These are phyloP conservation scores for Periconia sp. DNA, from an alignment of 2,329 filamentous ascomycete species.

Conservation along the genomic window DNA sequence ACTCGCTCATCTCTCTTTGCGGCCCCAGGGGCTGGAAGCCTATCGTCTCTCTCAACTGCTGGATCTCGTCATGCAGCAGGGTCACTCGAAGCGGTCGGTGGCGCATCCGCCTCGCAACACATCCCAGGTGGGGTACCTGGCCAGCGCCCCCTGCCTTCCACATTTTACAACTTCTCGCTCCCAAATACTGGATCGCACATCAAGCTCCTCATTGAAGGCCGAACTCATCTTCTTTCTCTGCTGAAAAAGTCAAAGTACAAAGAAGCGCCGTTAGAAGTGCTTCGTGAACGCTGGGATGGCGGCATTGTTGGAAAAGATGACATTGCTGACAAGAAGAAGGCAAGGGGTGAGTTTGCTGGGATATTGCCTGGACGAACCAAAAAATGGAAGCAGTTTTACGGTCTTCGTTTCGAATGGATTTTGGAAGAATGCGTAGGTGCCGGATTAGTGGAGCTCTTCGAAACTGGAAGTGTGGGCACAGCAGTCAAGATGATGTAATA, in stretches of 20 bases:
- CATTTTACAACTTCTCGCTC: conserved; percentile 63
- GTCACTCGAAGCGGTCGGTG: conserved; percentile 71
- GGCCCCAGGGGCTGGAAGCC: conserved; percentile 48
- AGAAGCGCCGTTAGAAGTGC: conserved; percentile 66
- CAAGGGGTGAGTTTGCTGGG: conserved; percentile 62
- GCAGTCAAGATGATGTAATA: conserved; percentile 55
- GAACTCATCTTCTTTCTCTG: conserved; percentile 66
- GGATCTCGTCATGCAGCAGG: conserved; percentile 70
- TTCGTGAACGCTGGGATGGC: conserved; percentile 75
- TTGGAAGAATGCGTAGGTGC: conserved; percentile 73
- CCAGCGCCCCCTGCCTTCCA: conserved; percentile 15
- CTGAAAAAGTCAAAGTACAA: conserved; percentile 65
- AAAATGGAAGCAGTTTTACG: conserved; percentile 75
- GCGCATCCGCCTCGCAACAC: conserved; percentile 68
- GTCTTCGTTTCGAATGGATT: conserved; percentile 73
- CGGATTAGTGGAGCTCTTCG: conserved; percentile 75
- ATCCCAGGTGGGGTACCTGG: conserved; percentile 66
- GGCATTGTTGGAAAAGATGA: conserved; percentile 59
- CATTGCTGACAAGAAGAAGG: conserved; percentile 57
- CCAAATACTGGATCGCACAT: conserved; percentile 72
- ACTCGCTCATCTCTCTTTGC: conserved; percentile 49
- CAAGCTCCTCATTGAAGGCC: conserved; percentile 66
- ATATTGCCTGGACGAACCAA: conserved; percentile 66
- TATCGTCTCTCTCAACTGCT: conserved; percentile 67
- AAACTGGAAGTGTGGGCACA: conserved; percentile 74